These are phyloP conservation scores for Backusella luteola DNA, from an alignment of 192 early-diverging fungal genomes.

Conservation along the genomic window DNA sequence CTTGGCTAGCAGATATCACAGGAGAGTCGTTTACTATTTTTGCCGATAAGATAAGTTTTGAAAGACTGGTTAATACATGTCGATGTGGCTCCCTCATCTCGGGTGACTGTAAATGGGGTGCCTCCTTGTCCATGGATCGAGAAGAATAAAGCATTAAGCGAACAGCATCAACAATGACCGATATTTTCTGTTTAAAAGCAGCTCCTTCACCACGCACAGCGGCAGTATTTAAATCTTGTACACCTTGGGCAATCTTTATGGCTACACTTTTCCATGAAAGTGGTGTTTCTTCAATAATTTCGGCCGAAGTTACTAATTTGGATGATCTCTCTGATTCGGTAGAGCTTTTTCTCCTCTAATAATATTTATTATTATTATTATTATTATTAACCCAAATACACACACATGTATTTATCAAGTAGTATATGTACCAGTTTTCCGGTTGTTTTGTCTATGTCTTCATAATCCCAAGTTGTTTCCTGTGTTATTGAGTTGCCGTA, in stretches of 20 bases:
- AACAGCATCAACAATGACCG: constrained; percentile 72
- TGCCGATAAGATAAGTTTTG: constrained; percentile 84
- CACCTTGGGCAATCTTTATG: constrained; percentile 18
- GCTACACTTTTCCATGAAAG: constrained; percentile 23
- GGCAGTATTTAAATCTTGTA: constrained; percentile 22
- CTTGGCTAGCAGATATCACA: constrained; percentile 8
- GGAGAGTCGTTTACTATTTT: constrained; percentile 74
- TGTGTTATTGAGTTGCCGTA: constrained; percentile 61
- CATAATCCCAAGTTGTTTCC: constrained; percentile 52
- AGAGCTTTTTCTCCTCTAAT: neutral
- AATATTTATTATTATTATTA: neutral
- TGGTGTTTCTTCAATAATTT: constrained; percentile 1
- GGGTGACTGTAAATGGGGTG: constrained; percentile 61
- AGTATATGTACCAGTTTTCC: constrained; percentile 35
- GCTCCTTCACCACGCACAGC: constrained; percentile 4
- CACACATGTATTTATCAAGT: neutral
- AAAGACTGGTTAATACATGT: constrained; percentile 76
- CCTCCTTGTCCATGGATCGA: constrained; percentile 69
- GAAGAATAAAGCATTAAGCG: constrained; percentile 86
- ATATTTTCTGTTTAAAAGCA: constrained; percentile 6
- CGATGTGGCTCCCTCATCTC: constrained; percentile 72
- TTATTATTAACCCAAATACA: neutral
- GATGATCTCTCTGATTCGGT: neutral
- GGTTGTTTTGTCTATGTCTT: constrained; percentile 49
- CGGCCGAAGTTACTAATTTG: constrained; percentile 1